Base-by-base conservation (phyloP, 2,329 filamentous ascomycete species). In the Fusarium fracticaudum region DNA sequence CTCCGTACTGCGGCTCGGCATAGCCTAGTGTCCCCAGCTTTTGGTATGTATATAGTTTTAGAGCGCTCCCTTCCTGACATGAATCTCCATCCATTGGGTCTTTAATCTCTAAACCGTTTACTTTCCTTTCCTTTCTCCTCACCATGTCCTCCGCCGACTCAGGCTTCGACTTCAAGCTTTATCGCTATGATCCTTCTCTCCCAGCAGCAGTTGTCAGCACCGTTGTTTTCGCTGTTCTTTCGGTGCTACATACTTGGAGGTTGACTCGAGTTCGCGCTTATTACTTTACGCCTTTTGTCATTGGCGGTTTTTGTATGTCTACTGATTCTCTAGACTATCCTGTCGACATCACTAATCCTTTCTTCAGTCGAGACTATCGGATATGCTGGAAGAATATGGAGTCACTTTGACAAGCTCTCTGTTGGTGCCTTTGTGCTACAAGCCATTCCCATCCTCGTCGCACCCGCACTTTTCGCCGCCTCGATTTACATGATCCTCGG, bases 401-500 rank as follows among this genome's bases (percentile, higher is more conserved):
- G 66, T 15, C 66, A 68, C 18, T 68, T 54, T 51, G 66, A 68
- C 29, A 68, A 43, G 26, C 1, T 43, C 10, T 47, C 44, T 0
- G 29, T 68, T 2, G 66, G 64, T 8, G 66, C 47, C 6, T 68
- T 68, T 8, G 35, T 68, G 15, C 8, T 62, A 3, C 66, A 68
- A n/a, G 66, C 66, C 5, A 68, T 68, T 6, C 66, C 55, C 3
- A 68, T 68, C 20, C 66, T 68, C 26, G 66, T 68, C 35, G 66
- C 66, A 0, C 66, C 66, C 35, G 64, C 66, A 0, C 66, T 68
- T 5, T 68, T 68, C 47, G 55, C 66, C 11, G 64, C 66, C 6
- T 68, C 66, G 31, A 68, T 68, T 17, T 68, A 68, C 5, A 68
- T 68, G 66, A 68, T 68, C 5, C 66, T 68, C 31, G 66, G 66